Evolutionary conservation across 345 rosid genomes (phyloP), one percentile per base, ranked within the genome.

Genomic region (Bruguiera parviflora): DNA sequence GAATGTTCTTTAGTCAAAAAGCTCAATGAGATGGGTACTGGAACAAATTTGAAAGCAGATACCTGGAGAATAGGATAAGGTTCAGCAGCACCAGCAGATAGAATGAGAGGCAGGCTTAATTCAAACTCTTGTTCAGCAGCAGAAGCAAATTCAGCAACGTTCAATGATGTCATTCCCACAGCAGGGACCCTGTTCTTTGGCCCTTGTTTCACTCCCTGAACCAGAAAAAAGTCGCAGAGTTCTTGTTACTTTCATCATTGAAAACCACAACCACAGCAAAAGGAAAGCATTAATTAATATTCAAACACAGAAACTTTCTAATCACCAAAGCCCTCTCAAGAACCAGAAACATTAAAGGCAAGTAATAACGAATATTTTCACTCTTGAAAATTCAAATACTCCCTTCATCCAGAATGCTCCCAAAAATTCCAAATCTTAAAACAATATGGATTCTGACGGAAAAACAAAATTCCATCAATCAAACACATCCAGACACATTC

Each of bases 121-220:
- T 86, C 88, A 72, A 84, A 75, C 77, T 87, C 89, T 70, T 86
- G 86, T 66, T 77, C 85, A 65, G 73, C 79, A 65, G 77, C 35
- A 61, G 89, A 83, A 73, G 84, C 88, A 68, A 37, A 85, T 37
- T 88, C 92, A 49, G 93, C 88, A 65, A 88, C 84, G 72, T 89
- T 88, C 60, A 92, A 32, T 55, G 78, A 73, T 18, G 90, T 83
- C 20, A 86, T 83, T 55, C 92, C 96, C 68, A 88, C 51, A 29
- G 80, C 72, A 47, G 86, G 75, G 63, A 81, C 83, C 82, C 86
- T 92, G 73, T 77, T 87, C 73, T 79, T 89, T 7, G 76, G 60
- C 37, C 84, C 85, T 67, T 77, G 86, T 68, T 83, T 84, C 78
- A 72, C 67, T 28, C 91, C 96, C 99, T 95, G 86, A 46, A 71